Percentiles rank a stretch among this genome's conserved stretches.
phyloP scores from a whole-genome alignment of 305 asterid genomes.

The Solanum hybrid region DNA sequence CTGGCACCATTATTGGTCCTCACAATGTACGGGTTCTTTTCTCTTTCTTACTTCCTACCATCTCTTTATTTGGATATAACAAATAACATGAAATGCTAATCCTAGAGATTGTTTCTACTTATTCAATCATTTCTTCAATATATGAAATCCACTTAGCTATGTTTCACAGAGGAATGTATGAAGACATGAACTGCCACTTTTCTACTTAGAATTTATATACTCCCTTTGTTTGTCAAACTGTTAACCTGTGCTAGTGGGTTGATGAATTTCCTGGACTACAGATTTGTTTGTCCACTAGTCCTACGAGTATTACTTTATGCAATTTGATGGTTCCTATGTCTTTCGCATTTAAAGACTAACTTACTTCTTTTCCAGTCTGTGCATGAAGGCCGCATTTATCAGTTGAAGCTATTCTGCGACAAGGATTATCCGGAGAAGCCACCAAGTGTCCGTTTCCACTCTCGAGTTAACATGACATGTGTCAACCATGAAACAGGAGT shows the following conservation, averaged over 20 bases:
- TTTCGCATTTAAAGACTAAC: neutral
- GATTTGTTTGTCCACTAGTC: neutral
- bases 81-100: neutral
- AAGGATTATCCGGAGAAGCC: conserved; percentile 95
- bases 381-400: conserved; percentile 87
- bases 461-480: conserved; percentile 75
- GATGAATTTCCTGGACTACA: neutral
- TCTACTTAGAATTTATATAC: neutral
- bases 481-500: conserved; percentile 76
- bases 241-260: neutral
- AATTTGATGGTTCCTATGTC: neutral
- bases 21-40: conserved; percentile 43
- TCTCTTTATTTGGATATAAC: neutral
- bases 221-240: neutral
- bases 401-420: conserved; percentile 78
- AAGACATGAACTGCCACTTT: neutral
- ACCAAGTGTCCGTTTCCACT: conserved; percentile 79
- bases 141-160: neutral
- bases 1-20: conserved; percentile 81
- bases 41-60: neutral
- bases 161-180: neutral
- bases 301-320: neutral
- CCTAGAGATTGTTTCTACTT: neutral
- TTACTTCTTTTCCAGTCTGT: conserved; percentile 48
- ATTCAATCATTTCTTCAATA: neutral